phyloP scores from a whole-genome alignment of 2,329 filamentous ascomycete genomes.

The Penicillium olsonii region DNA sequence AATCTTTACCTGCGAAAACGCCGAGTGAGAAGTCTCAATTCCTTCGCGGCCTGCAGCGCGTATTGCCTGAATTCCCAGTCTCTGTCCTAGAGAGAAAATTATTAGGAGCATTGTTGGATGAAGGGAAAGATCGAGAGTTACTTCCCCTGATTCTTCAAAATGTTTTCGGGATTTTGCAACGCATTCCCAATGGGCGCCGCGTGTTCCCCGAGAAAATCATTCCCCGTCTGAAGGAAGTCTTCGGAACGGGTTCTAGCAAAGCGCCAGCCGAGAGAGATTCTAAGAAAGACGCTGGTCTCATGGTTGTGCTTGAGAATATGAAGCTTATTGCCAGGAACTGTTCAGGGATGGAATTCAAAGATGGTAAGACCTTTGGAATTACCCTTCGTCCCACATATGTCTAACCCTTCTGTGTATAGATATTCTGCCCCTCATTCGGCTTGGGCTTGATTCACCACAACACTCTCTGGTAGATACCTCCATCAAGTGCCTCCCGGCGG shows the following conservation, averaged over 20 bases:
- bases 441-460: constrained; percentile 84
- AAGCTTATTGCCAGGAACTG: constrained; percentile 75
- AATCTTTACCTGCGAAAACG: constrained; percentile 88
- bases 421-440: constrained; percentile 79
- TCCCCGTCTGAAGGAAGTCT: constrained; percentile 81
- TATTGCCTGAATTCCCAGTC: constrained; percentile 88
- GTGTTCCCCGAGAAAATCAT: constrained; percentile 83
- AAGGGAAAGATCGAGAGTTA: constrained; percentile 88
- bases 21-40: constrained; percentile 88
- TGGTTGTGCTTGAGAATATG: constrained; percentile 87
- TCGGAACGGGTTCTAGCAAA: constrained; percentile 59
- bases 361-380: constrained; percentile 58
- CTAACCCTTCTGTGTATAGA: constrained; percentile 54
- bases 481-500: constrained; percentile 71
- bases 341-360: constrained; percentile 90
- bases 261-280: constrained; percentile 71
- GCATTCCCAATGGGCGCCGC: constrained; percentile 74
- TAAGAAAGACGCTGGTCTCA: constrained; percentile 82
- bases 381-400: constrained; percentile 2
- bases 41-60: constrained; percentile 81
- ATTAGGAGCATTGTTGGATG: constrained; percentile 82
- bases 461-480: constrained; percentile 87
- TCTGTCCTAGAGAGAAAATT: constrained; percentile 95
- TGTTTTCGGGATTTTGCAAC: constrained; percentile 82
- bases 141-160: constrained; percentile 85